Conservation (phyloP, 202 grass and related monocot genomes). For the Elaeis oleifera region DNA sequence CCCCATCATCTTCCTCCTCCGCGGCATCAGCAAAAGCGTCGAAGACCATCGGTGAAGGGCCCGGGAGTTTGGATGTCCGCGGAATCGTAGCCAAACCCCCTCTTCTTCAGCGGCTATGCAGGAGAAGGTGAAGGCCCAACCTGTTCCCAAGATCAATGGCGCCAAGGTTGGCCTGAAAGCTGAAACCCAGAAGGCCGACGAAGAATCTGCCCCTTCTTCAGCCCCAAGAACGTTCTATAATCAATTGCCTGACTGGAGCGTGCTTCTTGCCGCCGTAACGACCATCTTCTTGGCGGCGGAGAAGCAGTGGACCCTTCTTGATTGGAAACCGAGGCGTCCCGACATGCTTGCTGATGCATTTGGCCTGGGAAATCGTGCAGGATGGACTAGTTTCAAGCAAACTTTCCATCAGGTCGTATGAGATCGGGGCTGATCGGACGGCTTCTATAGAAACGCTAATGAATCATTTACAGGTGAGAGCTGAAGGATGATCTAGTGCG, state of each 20-base stretch:
- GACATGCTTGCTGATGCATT: constrained; percentile 88
- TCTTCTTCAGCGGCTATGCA: constrained; percentile 37
- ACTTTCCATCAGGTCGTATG: constrained; percentile 91
- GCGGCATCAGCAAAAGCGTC: constrained; percentile 17
- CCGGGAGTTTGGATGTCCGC: constrained; percentile 40
- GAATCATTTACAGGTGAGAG: constrained; percentile 85
- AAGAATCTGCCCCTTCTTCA: constrained; percentile 29
- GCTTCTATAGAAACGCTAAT: constrained; percentile 86
- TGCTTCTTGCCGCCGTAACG: constrained; percentile 79
- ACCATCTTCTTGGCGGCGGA: constrained; percentile 84
- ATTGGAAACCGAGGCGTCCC: constrained; percentile 84
- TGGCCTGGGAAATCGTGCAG: constrained; percentile 61
- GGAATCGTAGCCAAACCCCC: constrained; percentile 36
- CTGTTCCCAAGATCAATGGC: constrained; percentile 66
- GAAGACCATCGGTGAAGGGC: constrained; percentile 26
- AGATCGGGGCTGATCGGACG: constrained; percentile 69
- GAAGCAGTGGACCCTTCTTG: constrained; percentile 76
- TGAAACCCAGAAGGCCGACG: constrained; percentile 21
- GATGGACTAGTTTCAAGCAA: constrained; percentile 72
- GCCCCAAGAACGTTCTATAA: constrained; percentile 79
- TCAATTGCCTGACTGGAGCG: constrained; percentile 90
- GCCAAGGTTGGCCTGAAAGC: constrained; percentile 24
- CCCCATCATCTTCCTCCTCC: constrained; percentile 30
- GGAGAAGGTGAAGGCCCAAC: constrained; percentile 38
- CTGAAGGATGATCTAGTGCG: neutral